phyloP scores from a whole-genome alignment of 441 rosid genomes.

The Lepidium campestre region DNA sequence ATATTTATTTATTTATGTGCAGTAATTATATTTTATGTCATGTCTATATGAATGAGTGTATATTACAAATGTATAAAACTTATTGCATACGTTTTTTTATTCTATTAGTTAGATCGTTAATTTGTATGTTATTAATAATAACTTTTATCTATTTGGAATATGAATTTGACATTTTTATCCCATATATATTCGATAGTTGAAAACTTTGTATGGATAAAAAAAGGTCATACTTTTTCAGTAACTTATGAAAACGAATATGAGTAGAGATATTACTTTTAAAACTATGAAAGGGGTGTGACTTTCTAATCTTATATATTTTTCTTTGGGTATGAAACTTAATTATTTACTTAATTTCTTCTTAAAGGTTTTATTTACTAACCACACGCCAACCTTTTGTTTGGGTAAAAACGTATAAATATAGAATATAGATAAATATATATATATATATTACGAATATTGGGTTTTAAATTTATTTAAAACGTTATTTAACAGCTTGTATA shows the following conservation, averaged over 20 bases:
- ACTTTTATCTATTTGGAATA: background rate
- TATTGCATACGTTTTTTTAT: too few species aligned
- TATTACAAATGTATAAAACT: background rate
- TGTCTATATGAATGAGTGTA: background rate
- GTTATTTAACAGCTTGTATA: slow-evolving; percentile 20
- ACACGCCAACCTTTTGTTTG: slow-evolving; percentile 28
- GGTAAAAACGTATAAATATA: slow-evolving; percentile 5
- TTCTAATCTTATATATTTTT: slow-evolving; percentile 2
- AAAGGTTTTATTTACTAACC: slow-evolving; percentile 19
- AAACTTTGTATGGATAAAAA: slow-evolving; percentile 9
- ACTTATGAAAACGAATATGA: slow-evolving; percentile 22
- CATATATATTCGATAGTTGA: background rate
- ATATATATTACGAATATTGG: background rate
- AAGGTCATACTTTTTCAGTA: slow-evolving; percentile 20
- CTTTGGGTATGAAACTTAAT: slow-evolving; percentile 2
- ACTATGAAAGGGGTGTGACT: slow-evolving; percentile 29
- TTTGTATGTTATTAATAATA: background rate
- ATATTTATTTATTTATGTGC: too few species aligned
- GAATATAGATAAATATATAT: background rate
- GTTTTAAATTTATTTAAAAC: slow-evolving; percentile 3
- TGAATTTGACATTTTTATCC: background rate
- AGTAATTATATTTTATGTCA: too few species aligned
- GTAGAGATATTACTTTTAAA: slow-evolving; percentile 16
- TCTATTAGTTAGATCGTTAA: too few species aligned
- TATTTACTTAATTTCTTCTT: slow-evolving; percentile 23